phyloP scores from a whole-genome alignment of 176 grass and related monocot genomes.

The Elaeis guineensis region DNA sequence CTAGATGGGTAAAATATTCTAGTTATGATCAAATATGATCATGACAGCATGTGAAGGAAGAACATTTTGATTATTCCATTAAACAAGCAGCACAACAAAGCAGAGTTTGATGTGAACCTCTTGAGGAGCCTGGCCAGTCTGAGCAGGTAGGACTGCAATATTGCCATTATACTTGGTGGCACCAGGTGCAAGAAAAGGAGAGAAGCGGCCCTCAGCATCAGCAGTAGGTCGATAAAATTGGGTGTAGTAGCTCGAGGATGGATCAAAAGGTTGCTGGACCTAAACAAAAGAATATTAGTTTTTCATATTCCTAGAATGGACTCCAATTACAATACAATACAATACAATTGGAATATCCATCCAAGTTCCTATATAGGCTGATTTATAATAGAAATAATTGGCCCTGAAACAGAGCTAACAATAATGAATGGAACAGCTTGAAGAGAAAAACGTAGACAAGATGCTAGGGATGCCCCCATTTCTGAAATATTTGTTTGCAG shows the following conservation, averaged over 20 bases:
- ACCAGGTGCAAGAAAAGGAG: conserved; percentile 51
- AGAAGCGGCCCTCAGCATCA: conserved; percentile 50
- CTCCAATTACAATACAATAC: no score
- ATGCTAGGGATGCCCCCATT: no score
- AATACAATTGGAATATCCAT: no score
- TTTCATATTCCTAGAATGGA: no score
- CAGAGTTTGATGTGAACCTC: conserved; percentile 49
- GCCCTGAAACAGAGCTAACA: no score
- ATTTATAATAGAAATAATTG: no score
- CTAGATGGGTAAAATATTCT: no score
- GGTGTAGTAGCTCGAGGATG: conserved; percentile 36
- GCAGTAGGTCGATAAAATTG: conserved; percentile 42
- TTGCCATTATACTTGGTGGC: conserved; percentile 51
- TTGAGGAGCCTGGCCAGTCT: conserved; percentile 52
- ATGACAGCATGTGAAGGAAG: not conserved
- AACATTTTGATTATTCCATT: not conserved
- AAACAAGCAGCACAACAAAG: conserved; percentile 15
- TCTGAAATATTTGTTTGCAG: no score
- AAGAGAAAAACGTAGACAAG: no score
- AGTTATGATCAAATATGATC: no score
- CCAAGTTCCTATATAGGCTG: no score
- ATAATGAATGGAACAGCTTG: no score
- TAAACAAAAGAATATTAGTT: conserved; percentile 11
- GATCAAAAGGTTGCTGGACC: conserved; percentile 55
- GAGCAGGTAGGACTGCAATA: conserved; percentile 43